phyloP scores from a whole-genome alignment of 2,329 filamentous ascomycete genomes.

The Fusarium pseudonygamai region DNA sequence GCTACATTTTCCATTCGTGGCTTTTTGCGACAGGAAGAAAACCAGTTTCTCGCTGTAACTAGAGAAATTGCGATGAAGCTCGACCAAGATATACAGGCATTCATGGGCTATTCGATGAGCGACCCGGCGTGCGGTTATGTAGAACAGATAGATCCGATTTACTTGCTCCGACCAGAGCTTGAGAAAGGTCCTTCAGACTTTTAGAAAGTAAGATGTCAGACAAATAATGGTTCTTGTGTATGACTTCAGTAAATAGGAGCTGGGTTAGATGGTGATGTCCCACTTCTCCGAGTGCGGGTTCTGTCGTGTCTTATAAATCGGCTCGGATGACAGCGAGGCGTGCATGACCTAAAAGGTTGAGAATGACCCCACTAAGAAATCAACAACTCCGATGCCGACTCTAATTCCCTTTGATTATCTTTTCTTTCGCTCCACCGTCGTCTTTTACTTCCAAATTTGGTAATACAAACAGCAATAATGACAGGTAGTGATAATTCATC shows the following conservation, averaged over 20 bases:
- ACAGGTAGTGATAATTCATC: background rate
- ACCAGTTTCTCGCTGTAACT: constrained; percentile 20
- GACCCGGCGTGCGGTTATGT: constrained; percentile 28
- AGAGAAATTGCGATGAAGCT: background rate
- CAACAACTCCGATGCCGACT: background rate
- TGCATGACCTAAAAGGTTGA: background rate
- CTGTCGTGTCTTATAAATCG: background rate
- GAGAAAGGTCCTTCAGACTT: constrained; percentile 8
- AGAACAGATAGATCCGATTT: constrained; percentile 29
- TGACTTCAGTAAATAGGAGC: no score
- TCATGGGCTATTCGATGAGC: constrained; percentile 29
- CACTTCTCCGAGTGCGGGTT: background rate
- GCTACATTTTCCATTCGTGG: constrained; percentile 11
- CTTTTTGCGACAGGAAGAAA: constrained; percentile 26
- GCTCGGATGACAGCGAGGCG: background rate
- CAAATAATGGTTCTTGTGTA: background rate
- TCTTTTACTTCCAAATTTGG: background rate
- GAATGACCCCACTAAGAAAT: background rate
- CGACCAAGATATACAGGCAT: constrained; percentile 16
- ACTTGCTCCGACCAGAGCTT: constrained; percentile 18
- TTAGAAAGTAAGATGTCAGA: background rate
- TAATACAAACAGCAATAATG: constrained; percentile 22
- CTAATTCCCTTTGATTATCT: background rate
- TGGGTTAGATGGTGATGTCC: background rate
- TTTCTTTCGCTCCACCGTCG: background rate